Evolutionary conservation across 805 yeast genomes (phyloP), one percentile per base, ranked within the genome.

Genomic region (Nakazawaea peltata): DNA sequence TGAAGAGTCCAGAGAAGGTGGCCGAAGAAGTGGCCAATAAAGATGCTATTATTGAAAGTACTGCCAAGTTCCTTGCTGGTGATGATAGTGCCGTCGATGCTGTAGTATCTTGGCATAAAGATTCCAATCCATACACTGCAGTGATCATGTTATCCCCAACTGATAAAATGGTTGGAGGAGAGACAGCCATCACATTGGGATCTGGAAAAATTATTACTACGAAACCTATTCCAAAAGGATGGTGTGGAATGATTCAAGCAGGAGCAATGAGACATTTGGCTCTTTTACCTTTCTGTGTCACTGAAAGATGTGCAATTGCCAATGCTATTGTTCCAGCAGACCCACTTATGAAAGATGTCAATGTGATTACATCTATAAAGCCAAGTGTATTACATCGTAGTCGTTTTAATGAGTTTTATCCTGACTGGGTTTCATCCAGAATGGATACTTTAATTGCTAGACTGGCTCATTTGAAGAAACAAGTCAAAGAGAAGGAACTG

Each of bases 111-210:
- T 64, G 69, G 69, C 69, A 64, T 45, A 31, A 49, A 31, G 69
- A 64, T 42, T 53, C 63, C 15, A 63, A 59, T 30, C 67, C 69
- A 0, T 63, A 60, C 44, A 67, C 63, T 17, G 62, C 68, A 40
- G 68, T 63, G 5, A 54, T 64, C 33, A 63, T 64, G 68, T 45
- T 63, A 19, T 59, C 65, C 10, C 67, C 63, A 38, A 63, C 67
- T 8, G 46, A 58, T 16, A 48, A 52, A 16, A 64, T 64, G 69
- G 55, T 64, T 42, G 69, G 69, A 10, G 69, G 69, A 19, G 67
- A 62, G 39, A 67, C 73, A 1, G 57, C 58, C 5, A 51, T 67
- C 26, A 53, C 61, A 40, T 59, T 56, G 57, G 69, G 69, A 2
- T 52, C 54, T 28, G 56, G 50, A 3, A 25, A 39, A 9, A 32